These are phyloP conservation scores for Lentinula edodes DNA, from an alignment of 768 basidiomycete species.

Conservation along the genomic window DNA sequence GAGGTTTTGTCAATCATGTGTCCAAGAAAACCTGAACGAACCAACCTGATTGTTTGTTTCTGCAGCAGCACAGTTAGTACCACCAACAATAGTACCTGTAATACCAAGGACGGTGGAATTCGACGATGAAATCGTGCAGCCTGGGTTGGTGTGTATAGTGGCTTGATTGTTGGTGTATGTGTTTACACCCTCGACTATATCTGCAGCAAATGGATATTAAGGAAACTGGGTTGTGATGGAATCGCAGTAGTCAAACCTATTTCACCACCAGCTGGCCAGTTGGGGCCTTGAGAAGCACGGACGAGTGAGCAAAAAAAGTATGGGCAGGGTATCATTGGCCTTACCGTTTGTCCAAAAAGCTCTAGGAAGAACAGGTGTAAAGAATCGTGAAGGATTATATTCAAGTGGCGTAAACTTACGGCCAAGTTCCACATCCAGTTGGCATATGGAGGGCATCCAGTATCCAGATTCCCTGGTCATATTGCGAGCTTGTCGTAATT, in stretches of 20 bases:
- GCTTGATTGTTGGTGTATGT: constrained; percentile 70
- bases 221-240: too few species aligned
- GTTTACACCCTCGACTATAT: constrained; percentile 80
- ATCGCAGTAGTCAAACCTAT: constrained; percentile 26
- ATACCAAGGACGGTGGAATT: constrained; percentile 45
- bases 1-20: background rate
- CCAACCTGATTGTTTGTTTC: constrained; percentile 54
- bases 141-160: constrained; percentile 72
- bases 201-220: constrained; percentile 17
- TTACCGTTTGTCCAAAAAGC: constrained; percentile 31
- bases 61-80: constrained; percentile 65
- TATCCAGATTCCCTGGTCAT: constrained; percentile 66
- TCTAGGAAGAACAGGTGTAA: background rate
- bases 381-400: background rate
- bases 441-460: constrained; percentile 82
- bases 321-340: background rate
- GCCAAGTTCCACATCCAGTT: constrained; percentile 64
- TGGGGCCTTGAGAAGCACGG: constrained; percentile 34
- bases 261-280: constrained; percentile 65
- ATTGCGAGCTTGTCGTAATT: constrained; percentile 57
- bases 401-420: constrained; percentile 11
- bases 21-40: background rate
- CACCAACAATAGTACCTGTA: constrained; percentile 59
- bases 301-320: background rate
- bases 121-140: constrained; percentile 56